These are phyloP conservation scores for Cardiospermum halicacabum DNA, from an alignment of 345 rosid genomes.

Conservation along the genomic window DNA sequence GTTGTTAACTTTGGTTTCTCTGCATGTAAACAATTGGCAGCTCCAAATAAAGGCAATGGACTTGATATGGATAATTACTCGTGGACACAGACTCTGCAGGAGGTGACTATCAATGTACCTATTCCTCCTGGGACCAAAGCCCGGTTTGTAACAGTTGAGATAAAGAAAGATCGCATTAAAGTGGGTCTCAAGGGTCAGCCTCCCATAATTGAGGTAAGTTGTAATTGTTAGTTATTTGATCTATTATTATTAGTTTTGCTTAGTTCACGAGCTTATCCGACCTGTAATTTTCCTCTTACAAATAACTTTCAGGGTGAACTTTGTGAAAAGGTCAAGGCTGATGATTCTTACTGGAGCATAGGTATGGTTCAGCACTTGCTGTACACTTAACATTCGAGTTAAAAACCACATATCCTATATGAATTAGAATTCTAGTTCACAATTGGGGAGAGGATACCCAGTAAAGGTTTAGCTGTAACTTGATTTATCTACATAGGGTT, in stretches of 20 bases:
- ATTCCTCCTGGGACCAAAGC: slow-evolving; percentile 77
- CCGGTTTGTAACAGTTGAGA: slow-evolving; percentile 61
- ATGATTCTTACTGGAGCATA: slow-evolving; percentile 90
- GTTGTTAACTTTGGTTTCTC: too few species aligned
- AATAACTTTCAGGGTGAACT: slow-evolving; percentile 63
- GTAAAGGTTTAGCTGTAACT: too few species aligned
- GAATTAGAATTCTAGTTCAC: neutral
- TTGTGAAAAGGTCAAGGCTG: slow-evolving; percentile 56
- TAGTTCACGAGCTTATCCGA: neutral
- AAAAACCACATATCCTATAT: neutral
- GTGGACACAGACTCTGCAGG: slow-evolving; percentile 86
- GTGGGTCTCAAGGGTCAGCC: slow-evolving; percentile 87
- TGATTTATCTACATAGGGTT: too few species aligned
- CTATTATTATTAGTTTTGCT: too few species aligned
- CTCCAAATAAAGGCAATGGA: slow-evolving; percentile 83
- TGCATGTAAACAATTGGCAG: slow-evolving; percentile 32
- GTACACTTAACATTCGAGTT: neutral
- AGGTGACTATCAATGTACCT: slow-evolving; percentile 68
- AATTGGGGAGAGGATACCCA: too few species aligned
- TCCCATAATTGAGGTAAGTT: slow-evolving; percentile 74
- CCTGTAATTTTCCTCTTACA: neutral
- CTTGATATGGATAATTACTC: slow-evolving; percentile 84
- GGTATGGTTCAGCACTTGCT: slow-evolving; percentile 40
- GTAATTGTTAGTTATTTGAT: neutral
- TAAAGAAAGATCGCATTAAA: slow-evolving; percentile 80